Conservation (phyloP, 202 grass and related monocot species). For the Elaeis oleifera region DNA sequence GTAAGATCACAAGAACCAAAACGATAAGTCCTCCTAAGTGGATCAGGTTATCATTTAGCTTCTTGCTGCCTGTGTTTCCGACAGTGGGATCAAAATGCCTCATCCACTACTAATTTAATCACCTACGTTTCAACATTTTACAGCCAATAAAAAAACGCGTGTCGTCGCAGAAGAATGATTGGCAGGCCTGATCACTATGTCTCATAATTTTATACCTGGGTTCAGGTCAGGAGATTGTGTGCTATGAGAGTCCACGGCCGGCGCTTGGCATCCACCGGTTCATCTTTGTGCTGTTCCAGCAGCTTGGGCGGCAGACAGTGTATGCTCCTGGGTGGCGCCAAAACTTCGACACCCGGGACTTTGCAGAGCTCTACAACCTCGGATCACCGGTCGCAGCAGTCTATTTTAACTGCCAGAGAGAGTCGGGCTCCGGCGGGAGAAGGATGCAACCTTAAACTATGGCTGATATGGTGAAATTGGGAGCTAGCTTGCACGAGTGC, state of each 20-base stretch:
- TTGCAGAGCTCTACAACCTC: slow-evolving; percentile 85
- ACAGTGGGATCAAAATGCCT: too few relatives aligned
- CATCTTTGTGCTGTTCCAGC: slow-evolving; percentile 71
- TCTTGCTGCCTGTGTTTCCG: too few relatives aligned
- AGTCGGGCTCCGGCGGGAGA: slow-evolving; percentile 61
- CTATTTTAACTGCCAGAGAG: slow-evolving; percentile 93
- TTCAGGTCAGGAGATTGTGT: slow-evolving; percentile 50
- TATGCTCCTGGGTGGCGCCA: slow-evolving; percentile 80
- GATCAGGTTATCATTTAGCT: too few relatives aligned
- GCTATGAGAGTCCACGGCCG: slow-evolving; percentile 72
- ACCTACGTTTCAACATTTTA: too few relatives aligned
- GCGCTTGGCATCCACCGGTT: slow-evolving; percentile 75
- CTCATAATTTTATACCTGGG: too few relatives aligned
- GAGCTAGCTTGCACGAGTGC: too few relatives aligned
- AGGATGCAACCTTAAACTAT: slow-evolving; percentile 35
- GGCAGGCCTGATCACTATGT: too few relatives aligned
- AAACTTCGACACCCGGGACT: slow-evolving; percentile 72
- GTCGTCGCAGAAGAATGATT: too few relatives aligned
- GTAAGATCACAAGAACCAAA: slow-evolving; percentile 22
- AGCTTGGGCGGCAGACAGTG: slow-evolving; percentile 62
- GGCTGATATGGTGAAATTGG: too few relatives aligned
- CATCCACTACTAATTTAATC: too few relatives aligned
- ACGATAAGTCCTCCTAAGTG: too few relatives aligned
- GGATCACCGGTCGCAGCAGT: slow-evolving; percentile 61
- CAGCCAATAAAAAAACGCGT: too few relatives aligned